Evolutionary conservation across 257 asterid genomes (phyloP), one percentile per base, ranked within the genome.

Genomic region (Nicotiana attenuata): DNA sequence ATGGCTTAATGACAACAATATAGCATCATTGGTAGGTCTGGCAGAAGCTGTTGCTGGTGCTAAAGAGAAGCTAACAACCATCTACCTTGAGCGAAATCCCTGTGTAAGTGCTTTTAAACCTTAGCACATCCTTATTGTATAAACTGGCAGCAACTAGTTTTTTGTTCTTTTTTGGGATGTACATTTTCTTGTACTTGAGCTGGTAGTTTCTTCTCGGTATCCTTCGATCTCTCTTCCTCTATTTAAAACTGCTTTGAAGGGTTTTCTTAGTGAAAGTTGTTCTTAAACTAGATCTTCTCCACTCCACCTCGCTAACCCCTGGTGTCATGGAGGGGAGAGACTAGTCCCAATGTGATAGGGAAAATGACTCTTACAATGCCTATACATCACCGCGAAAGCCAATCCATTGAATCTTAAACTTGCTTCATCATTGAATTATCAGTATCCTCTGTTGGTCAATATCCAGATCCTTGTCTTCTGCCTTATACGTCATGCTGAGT

Each of bases 81-180:
- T 94, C 82, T 96, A 96, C 89, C 97, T 96, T 38, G 97, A 94
- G 95, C 97, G 97, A 83, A 96, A 96, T 85, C 97, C 97, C 81
- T 94, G 97, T 89, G 99, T 96, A 92, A 50, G 97, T 84, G 57
- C 38, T 76, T 76, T 29, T 56, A 22, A 13, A 16, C 66, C 77
- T 52, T 65, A 50, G 47, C 57, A 61, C 41, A 47, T 71, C 63
- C 65, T 77, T 41, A 24, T 76, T 63, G 38, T 31, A 60, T 76
- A 64, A 73, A 61, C 64, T 28, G 26, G 57, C 76, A 59, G 3
- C 60, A 53, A 31, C 38, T 55, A 63, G 47, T 41, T 38, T 75
- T 84, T 61, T 15, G 17, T 57, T 56, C 57, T 45, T 81, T 15
- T 76, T 69, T 80, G 7, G 19, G 60, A 52, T 55, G 80, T 68